phyloP scores from a whole-genome alignment of 306 rosid genomes.

The Betula pendula region DNA sequence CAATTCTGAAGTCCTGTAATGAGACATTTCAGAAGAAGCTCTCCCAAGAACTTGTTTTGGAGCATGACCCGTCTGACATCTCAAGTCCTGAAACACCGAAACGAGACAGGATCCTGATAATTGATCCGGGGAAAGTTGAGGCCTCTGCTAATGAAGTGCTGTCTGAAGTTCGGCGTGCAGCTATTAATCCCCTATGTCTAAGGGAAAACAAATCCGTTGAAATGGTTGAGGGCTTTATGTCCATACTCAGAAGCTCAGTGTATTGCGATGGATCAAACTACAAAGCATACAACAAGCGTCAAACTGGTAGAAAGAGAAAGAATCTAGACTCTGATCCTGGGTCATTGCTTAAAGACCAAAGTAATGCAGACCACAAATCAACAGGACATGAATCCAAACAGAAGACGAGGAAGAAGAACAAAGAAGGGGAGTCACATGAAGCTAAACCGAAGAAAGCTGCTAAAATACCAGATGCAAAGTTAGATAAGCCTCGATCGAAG shows the following conservation, averaged over 20 bases:
- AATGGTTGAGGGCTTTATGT: slow-evolving; percentile 41
- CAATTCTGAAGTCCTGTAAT: slow-evolving; percentile 17
- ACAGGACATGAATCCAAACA: slow-evolving; percentile 30
- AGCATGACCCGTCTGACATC: slow-evolving; percentile 24
- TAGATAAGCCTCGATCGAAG: slow-evolving; percentile 4
- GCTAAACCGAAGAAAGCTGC: slow-evolving; percentile 24
- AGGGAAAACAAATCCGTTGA: slow-evolving; percentile 33
- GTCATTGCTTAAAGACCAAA: slow-evolving; percentile 24
- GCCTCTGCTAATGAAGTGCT: slow-evolving; percentile 37
- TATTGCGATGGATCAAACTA: slow-evolving; percentile 45
- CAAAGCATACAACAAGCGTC: slow-evolving; percentile 32
- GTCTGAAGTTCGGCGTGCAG: slow-evolving; percentile 43
- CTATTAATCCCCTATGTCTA: slow-evolving; percentile 40
- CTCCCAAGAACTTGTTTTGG: slow-evolving; percentile 23
- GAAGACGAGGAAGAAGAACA: slow-evolving; percentile 34
- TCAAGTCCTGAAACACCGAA: slow-evolving; percentile 31
- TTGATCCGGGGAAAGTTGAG: slow-evolving; percentile 49
- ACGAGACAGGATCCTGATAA: slow-evolving; percentile 27
- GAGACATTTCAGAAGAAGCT: slow-evolving; percentile 31
- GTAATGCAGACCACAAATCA: slow-evolving; percentile 17
- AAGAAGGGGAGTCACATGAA: slow-evolving; percentile 15
- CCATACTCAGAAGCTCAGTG: slow-evolving; percentile 54
- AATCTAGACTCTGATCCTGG: slow-evolving; percentile 36
- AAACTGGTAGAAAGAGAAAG: slow-evolving; percentile 57
- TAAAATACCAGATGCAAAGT: slow-evolving; percentile 8